These are phyloP conservation scores for Candida maesae DNA, from an alignment of 805 yeast genomes.

Conservation along the genomic window DNA sequence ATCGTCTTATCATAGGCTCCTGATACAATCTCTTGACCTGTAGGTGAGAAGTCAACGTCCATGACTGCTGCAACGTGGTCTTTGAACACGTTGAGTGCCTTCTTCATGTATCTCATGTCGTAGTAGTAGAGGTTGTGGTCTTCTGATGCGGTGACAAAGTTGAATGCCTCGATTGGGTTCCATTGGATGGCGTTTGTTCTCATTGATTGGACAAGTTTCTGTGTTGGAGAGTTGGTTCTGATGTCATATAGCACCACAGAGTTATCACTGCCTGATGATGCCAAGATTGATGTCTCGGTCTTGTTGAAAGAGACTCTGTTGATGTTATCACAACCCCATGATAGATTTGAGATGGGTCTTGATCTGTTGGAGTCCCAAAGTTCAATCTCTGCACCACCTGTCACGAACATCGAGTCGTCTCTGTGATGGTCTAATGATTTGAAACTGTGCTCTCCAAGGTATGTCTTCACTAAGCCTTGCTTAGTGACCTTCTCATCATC, in stretches of 20 bases:
- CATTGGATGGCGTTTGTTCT: conserved; percentile 84
- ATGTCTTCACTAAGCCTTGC: conserved; percentile 71
- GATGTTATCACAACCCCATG: conserved; percentile 97
- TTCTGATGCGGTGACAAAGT: conserved; percentile 88
- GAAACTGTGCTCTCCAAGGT: conserved; percentile 78
- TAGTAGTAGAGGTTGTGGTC: conserved; percentile 93
- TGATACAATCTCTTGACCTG: conserved; percentile 93
- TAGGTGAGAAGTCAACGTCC: conserved; percentile 93
- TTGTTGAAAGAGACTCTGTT: conserved; percentile 80
- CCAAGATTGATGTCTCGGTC: conserved; percentile 84
- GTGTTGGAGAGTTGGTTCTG: conserved; percentile 88
- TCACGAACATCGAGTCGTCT: conserved; percentile 68
- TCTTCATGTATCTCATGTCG: conserved; percentile 90
- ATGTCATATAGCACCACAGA: conserved; percentile 87
- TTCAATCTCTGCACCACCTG: conserved; percentile 88
- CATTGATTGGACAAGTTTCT: conserved; percentile 78
- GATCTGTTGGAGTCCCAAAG: conserved; percentile 89
- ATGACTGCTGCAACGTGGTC: conserved; percentile 96
- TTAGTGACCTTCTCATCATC: conserved; percentile 32
- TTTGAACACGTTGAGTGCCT: conserved; percentile 80
- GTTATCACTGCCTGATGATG: conserved; percentile 84
- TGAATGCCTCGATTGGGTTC: conserved; percentile 98
- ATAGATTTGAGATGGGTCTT: conserved; percentile 68
- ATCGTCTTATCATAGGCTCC: conserved; percentile 95
- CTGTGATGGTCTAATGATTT: conserved; percentile 85